Evolutionary conservation across 1,284 basidiomycete genomes (phyloP), one percentile per base, ranked within the genome.

Genomic region (Ceratobasidium sp.): DNA sequence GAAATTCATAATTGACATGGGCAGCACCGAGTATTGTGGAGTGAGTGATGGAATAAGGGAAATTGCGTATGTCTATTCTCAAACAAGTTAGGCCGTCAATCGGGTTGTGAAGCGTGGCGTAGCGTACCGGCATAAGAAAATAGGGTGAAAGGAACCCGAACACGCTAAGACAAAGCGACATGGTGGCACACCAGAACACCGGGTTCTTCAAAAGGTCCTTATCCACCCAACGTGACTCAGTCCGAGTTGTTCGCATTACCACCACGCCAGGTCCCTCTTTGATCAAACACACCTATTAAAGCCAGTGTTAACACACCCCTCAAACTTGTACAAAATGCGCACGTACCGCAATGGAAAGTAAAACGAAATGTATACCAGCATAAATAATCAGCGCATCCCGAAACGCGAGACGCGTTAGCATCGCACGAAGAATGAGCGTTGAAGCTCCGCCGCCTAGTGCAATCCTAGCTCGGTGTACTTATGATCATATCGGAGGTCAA

Each of bases 1-100:
- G 38, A 80, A 79, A 75, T 81, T 82, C 78, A 79, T 79, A 26
- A 80, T 74, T n/a, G 80, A 78, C 12, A 80, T 76, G 0, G 82
- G 82, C 12, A 80, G 76, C 40, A 78, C 65, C 65, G 77, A 57
- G 57, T 80, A 44, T 68, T 79, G 67, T 52, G 79, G 28, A 6
- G 57, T 48, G 57, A 80, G 64, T n/a, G 46, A 3, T 28, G 81
- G 68, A 42, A 81, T 78, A 38, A 20, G 80, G 79, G 75, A 79
- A 79, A n/a, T 44, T 20, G 40, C 74, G 65, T 79, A 81, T 26
- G 78, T 77, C 40, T 78, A 80, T 4, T 50, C 74, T 12, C 5
- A 79, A 46, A 48, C 64, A 78, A 54, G 52, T 9, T 28, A 23
- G 26, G 3, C 26, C 12, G 12, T 10, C n/a, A 23, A 12, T 17